A percentile compares a stretch with the other conserved stretches of the same genome.
phyloP scores from a whole-genome alignment of 2,329 filamentous ascomycete species.

The Parafenestella ontariensis region DNA sequence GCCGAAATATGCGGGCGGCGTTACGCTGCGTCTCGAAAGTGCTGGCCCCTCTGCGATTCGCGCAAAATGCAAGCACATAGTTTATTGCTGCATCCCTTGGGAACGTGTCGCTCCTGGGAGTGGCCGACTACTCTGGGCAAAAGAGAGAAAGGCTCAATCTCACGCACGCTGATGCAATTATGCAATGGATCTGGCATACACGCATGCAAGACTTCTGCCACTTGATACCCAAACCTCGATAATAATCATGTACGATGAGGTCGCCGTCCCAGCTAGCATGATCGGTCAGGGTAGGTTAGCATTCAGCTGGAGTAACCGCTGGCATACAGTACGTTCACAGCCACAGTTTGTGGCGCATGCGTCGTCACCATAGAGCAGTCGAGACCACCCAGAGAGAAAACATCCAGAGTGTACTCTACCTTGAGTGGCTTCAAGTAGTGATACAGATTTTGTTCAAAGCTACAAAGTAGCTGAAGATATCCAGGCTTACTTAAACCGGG shows the following conservation, averaged over 20 bases:
- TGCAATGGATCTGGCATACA: slow-evolving; percentile 25
- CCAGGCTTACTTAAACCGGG: too few relatives aligned
- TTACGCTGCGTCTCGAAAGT: slow-evolving; percentile 30
- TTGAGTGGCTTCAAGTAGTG: too few relatives aligned
- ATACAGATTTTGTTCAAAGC: too few relatives aligned
- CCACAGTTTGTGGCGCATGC: too few relatives aligned
- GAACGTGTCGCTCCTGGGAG: slow-evolving; percentile 40
- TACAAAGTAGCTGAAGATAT: too few relatives aligned
- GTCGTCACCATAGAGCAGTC: too few relatives aligned
- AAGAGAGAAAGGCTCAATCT: slow-evolving; percentile 18
- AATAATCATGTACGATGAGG: neutral
- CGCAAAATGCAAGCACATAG: slow-evolving; percentile 1
- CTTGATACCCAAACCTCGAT: slow-evolving; percentile 38
- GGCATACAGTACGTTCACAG: too few relatives aligned
- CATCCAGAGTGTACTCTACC: too few relatives aligned
- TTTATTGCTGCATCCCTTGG: slow-evolving; percentile 31
- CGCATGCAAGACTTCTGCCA: slow-evolving; percentile 22
- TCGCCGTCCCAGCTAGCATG: too few relatives aligned
- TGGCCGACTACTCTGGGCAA: slow-evolving; percentile 26
- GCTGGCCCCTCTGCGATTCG: slow-evolving; percentile 9
- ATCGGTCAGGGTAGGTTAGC: too few relatives aligned
- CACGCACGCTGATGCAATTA: slow-evolving; percentile 35
- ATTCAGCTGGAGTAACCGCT: too few relatives aligned
- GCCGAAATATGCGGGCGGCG: slow-evolving; percentile 45
- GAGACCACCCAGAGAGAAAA: too few relatives aligned